A percentile compares a stretch with the other conserved stretches of the same genome.
Conservation (phyloP, 805 yeast genomes). For the Monosporozyma aquatica region DNA sequence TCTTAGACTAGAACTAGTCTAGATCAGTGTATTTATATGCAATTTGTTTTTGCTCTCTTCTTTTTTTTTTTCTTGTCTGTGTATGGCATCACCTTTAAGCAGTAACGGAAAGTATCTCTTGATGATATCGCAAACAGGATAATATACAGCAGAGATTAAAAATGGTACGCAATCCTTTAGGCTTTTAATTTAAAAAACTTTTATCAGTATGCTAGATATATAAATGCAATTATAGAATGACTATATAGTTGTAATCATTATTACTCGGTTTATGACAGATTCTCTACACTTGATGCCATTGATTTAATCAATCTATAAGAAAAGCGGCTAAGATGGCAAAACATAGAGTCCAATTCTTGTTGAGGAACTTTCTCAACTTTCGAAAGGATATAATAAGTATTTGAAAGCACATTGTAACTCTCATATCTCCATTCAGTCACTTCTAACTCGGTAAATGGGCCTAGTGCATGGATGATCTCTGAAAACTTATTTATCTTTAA, state of each 20-base stretch:
- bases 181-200: too few relatives aligned
- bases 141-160: too few relatives aligned
- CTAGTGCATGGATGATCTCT: constrained; percentile 20
- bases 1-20: too few relatives aligned
- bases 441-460: constrained; percentile 10
- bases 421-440: constrained; percentile 18
- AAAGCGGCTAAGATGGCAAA: constrained; percentile 5
- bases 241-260: not conserved
- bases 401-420: constrained; percentile 13
- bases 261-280: not conserved
- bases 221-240: not conserved
- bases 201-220: not conserved
- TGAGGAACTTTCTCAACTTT: not conserved
- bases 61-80: too few relatives aligned
- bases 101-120: too few relatives aligned
- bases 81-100: too few relatives aligned
- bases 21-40: too few relatives aligned
- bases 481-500: constrained; percentile 14
- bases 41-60: too few relatives aligned
- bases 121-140: too few relatives aligned
- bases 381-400: constrained; percentile 3
- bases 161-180: too few relatives aligned
- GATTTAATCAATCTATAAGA: constrained; percentile 3
- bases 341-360: constrained; percentile 6
- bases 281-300: constrained; percentile 1